Evolutionary conservation across 192 early-diverging fungal species (phyloP), one percentile per base, ranked within the genome.

Genomic region (Umbelopsis sp.): DNA sequence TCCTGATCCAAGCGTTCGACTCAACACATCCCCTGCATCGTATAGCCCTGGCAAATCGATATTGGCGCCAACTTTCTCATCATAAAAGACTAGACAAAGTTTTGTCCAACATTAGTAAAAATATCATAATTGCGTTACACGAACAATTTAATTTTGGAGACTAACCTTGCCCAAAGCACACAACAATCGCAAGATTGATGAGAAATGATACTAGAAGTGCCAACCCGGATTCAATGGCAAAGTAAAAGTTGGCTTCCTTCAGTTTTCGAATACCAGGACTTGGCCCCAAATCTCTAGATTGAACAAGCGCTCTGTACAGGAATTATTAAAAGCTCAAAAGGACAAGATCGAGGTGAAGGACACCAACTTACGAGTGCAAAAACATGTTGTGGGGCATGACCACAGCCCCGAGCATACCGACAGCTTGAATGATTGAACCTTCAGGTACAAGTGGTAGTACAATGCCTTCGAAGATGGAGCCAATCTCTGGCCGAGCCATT

Each of bases 301-400:
- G 78, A 6, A 94, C 92, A 65, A 94, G 80, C 16, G 82, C 84
- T 20, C 50, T 55, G 8, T 13, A 6, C 1, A 41, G 6, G 37
- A 41, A 41, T 41, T 0, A 41, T 1, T 41, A 30, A 10, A 10
- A 41, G 2, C 37, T 4, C 0, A 41, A 1, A 41, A 1, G 37
- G 6, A 41, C 37, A 41, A 61, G 1, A 27, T 15, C 35, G 10
- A 8, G 5, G 66, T 23, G 23, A 30, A 47, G n/a, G 1, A 52
- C 25, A 25, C 5, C 22, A 33, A 20, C 67, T 69, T 69, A 69
- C 67, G 90, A 92, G 73, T 95, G 94, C 49, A 95, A 80, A 78
- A 89, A 95, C 46, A 95, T 80, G 72, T 93, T 94, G 76, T 95
- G 93, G 7, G 93, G 93, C 93, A 95, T 95, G 49, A 89, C 87